phyloP scores from a whole-genome alignment of 2,329 filamentous ascomycete genomes.

The Diaporthe sp. region DNA sequence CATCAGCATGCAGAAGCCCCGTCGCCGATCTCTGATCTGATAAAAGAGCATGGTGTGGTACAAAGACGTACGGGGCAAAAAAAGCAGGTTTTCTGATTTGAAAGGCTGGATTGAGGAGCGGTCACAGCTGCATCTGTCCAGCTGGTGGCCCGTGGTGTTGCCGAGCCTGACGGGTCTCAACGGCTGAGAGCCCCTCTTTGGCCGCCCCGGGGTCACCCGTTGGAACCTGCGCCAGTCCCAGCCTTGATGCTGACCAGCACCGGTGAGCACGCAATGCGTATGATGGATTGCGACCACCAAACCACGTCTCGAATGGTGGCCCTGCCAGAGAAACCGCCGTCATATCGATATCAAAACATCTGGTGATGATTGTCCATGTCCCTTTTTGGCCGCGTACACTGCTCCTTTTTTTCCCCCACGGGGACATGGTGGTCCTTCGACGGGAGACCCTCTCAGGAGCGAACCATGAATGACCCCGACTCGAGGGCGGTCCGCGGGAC shows the following conservation, averaged over 20 bases:
- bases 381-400: conserved; percentile 11
- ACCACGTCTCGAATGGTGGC: conserved; percentile 9
- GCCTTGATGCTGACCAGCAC: conserved; percentile 9
- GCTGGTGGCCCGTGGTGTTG: not conserved
- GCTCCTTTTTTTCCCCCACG: not conserved
- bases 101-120: not conserved
- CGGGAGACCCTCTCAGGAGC: not conserved
- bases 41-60: conserved; percentile 4
- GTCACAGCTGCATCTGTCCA: not conserved
- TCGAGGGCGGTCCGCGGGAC: not conserved
- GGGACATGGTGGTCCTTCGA: not conserved
- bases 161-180: conserved; percentile 15
- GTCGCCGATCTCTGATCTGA: conserved; percentile 2
- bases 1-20: not conserved
- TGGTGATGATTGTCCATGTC: conserved; percentile 23
- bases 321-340: not conserved
- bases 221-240: not conserved
- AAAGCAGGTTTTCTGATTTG: conserved; percentile 13
- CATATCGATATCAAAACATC: conserved; percentile 19
- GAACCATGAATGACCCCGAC: conserved; percentile 5
- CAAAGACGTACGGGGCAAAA: not conserved
- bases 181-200: conserved; percentile 29
- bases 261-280: conserved; percentile 29
- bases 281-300: conserved; percentile 16
- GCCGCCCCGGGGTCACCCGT: conserved; percentile 10